phyloP scores from a whole-genome alignment of 1,284 basidiomycete species.

The Cutaneotrichosporon mucoides region DNA sequence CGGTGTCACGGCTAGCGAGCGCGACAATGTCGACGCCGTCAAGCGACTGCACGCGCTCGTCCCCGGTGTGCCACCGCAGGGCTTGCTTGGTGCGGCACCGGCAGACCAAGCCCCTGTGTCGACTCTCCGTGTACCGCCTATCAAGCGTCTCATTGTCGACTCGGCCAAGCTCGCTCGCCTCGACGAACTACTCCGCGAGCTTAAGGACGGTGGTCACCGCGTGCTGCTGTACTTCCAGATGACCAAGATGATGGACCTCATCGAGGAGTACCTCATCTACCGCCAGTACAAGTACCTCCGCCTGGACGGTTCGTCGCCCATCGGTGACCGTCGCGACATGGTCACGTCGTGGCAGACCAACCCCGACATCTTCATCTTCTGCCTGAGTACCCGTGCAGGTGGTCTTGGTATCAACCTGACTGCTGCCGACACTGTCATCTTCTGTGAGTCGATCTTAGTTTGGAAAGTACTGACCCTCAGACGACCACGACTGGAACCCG shows the following conservation, averaged over 20 bases:
- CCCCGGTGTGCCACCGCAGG: slow-evolving; percentile 63
- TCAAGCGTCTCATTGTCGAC: slow-evolving; percentile 93
- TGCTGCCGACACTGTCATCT: slow-evolving; percentile 95
- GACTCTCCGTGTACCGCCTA: slow-evolving; percentile 88
- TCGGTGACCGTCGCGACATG: slow-evolving; percentile 97
- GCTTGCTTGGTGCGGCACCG: slow-evolving; percentile 67
- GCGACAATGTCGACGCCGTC: slow-evolving; percentile 61
- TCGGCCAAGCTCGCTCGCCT: slow-evolving; percentile 93
- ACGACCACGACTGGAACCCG: slow-evolving; percentile 99
- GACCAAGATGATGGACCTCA: slow-evolving; percentile 99
- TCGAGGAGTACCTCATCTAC: slow-evolving; percentile 98
- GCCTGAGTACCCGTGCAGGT: slow-evolving; percentile 93
- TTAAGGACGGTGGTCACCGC: slow-evolving; percentile 90
- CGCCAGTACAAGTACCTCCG: slow-evolving; percentile 97
- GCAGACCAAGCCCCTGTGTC: slow-evolving; percentile 74
- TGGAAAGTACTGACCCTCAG: slow-evolving; percentile 41
- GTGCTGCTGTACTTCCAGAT: slow-evolving; percentile 99
- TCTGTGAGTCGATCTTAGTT: slow-evolving; percentile 51
- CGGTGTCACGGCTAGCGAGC: slow-evolving; percentile 69
- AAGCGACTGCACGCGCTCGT: slow-evolving; percentile 55
- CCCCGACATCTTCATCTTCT: slow-evolving; percentile 91
- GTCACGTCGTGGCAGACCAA: slow-evolving; percentile 99
- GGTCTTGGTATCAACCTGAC: slow-evolving; percentile 98
- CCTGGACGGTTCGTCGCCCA: slow-evolving; percentile 89
- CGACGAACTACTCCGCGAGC: slow-evolving; percentile 80